Evolutionary conservation across 176 grass and related monocot genomes (phyloP), one percentile per base, ranked within the genome.

Genomic region (Ensete ventricosum): DNA sequence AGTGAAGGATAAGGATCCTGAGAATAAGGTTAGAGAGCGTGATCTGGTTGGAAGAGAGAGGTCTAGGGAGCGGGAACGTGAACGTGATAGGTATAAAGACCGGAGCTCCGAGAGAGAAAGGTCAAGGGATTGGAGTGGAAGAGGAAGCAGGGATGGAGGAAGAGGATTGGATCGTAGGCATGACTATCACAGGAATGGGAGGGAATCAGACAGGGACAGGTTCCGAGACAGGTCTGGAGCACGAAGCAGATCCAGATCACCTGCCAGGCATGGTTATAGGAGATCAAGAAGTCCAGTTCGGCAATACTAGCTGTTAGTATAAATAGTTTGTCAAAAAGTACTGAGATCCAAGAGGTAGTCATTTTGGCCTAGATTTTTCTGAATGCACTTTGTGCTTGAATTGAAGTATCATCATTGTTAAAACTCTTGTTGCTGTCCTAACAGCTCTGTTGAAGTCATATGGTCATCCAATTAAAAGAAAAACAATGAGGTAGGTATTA

Each of bases 321-420:
- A 60, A 69, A 88, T 88, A 84, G 75, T 86, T 88, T 86, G 83
- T 77, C 62, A 81, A 77, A n/a, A n/a, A 74, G 82, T 88, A 79
- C 76, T 87, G 83, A 69, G 48, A 82, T 69, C 83, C 57, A 90
- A 90, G 85, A 92, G 93, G 93, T 97, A 97, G 87, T 85, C 82
- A 71, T 84, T 90, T 78, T 79, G 77, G 84, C 54, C 74, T 81
- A 64, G 84, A 84, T 81, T 84, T 83, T 81, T 78, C 27, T 79
- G 81, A 78, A 71, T 82, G 80, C 75, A 86, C 66, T 67, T 68
- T 81, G 86, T 82, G 82, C 85, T 89, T 79, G 78, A 83, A 83
- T 87, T 79, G 81, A 86, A 80, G 25, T 74, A 82, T 55, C 64
- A 43, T 76, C 57, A 73, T 82, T 73, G 84, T 93, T 82, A 75